phyloP scores from a whole-genome alignment of 768 basidiomycete genomes.

The Lactarius pseudohatsudake region DNA sequence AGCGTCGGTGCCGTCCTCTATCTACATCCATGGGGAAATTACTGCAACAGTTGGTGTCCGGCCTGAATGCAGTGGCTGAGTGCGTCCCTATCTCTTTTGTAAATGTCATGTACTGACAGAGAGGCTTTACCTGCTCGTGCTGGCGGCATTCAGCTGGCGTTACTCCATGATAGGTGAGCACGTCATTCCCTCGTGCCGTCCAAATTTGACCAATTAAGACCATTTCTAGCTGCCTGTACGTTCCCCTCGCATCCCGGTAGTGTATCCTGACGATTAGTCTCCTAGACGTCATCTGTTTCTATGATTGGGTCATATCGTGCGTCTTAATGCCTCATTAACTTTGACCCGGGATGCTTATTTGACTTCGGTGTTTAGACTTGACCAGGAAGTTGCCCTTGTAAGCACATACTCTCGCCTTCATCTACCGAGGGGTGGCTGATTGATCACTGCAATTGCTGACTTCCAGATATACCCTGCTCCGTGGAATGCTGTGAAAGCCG shows the following conservation, averaged over 20 bases:
- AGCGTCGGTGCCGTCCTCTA: not conserved
- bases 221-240: constrained; percentile 16
- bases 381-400: constrained; percentile 22
- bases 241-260: not conserved
- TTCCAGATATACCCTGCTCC: constrained; percentile 21
- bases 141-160: not conserved
- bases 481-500: constrained; percentile 22
- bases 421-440: not conserved
- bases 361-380: constrained; percentile 11
- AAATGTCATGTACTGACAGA: not conserved
- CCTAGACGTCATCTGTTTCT: constrained; percentile 25
- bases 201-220: not conserved
- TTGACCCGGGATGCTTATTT: not conserved
- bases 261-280: not conserved
- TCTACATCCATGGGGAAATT: accelerated
- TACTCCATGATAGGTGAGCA: constrained; percentile 15
- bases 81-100: not conserved
- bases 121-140: not conserved
- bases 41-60: not conserved
- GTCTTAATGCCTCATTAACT: not conserved
- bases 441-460: not conserved
- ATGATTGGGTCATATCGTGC: constrained; percentile 30
- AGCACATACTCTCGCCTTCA: not conserved
- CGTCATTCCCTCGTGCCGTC: not conserved
- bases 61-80: not conserved